Evolutionary conservation across 345 rosid species (phyloP).

Genomic region (Kandelia obovata): DNA sequence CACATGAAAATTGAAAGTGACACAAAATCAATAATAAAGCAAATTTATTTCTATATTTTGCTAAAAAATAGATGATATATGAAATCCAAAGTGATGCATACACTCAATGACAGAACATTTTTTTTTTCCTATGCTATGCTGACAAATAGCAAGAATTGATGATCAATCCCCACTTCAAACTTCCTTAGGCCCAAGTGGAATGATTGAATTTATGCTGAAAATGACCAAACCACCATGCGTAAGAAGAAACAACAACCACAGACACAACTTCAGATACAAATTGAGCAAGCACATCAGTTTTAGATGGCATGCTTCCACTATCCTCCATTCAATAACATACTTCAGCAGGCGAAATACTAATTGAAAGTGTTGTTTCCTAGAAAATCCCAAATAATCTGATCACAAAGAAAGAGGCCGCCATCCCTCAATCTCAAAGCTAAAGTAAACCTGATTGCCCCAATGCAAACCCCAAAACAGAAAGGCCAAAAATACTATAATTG

Average conservation of each 20-base stretch:
- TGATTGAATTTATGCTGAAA: not conserved
- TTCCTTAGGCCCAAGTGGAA: not conserved
- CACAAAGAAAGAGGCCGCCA: too few relatives aligned
- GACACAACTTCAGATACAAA: not conserved
- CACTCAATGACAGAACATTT: not conserved
- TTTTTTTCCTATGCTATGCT: not conserved
- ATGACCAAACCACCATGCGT: not conserved
- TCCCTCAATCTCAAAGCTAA: too few relatives aligned
- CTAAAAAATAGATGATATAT: too few relatives aligned
- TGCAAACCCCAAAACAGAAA: too few relatives aligned
- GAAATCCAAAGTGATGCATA: too few relatives aligned
- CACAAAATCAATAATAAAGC: too few relatives aligned
- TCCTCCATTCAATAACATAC: too few relatives aligned
- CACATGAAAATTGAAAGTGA: not conserved
- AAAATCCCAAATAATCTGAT: too few relatives aligned
- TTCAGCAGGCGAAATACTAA: too few relatives aligned
- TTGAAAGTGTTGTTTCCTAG: too few relatives aligned
- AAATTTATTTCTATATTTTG: too few relatives aligned
- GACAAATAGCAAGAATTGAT: not conserved
- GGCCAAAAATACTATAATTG: not conserved
- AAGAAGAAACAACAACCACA: not conserved
- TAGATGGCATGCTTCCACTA: not conserved
- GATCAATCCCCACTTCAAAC: not conserved
- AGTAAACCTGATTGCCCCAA: too few relatives aligned
- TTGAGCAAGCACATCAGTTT: not conserved